Percentiles rank a stretch among this genome's conserved stretches.
Conservation (phyloP, 2,329 filamentous ascomycete species). For the Penicillium crustosum region DNA sequence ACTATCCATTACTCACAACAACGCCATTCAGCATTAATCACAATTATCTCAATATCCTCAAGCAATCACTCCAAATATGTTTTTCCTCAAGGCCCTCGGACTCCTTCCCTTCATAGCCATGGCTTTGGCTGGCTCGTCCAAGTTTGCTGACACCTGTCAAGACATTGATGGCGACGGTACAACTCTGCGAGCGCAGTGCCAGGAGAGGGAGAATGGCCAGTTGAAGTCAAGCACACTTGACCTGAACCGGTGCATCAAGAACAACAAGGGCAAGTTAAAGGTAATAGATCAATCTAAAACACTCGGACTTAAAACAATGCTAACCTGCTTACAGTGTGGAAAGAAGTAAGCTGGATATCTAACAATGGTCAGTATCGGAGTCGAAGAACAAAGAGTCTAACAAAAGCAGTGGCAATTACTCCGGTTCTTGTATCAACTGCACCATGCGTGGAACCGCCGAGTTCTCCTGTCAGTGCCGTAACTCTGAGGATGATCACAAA, state of each 20-base stretch:
- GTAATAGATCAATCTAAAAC: not conserved
- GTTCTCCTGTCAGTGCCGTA: not conserved
- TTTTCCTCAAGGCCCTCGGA: not conserved
- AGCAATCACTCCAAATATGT: too few relatives aligned
- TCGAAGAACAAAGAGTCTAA: not conserved
- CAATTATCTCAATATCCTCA: conserved; percentile 4
- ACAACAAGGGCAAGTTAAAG: conserved; percentile 17
- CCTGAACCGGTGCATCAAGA: conserved; percentile 22
- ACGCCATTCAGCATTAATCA: not conserved
- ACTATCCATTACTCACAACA: not conserved
- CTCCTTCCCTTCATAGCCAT: conserved; percentile 18
- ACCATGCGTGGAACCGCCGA: conserved; percentile 17
- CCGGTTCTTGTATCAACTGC: conserved; percentile 20
- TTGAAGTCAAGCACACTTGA: conserved; percentile 11
- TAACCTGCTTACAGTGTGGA: conserved; percentile 11
- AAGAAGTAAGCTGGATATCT: conserved; percentile 14
- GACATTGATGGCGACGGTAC: conserved; percentile 16
- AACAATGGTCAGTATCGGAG: not conserved
- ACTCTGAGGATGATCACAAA: too few relatives aligned
- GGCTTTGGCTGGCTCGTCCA: conserved; percentile 16
- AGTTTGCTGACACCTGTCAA: conserved; percentile 19
- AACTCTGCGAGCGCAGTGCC: conserved; percentile 15
- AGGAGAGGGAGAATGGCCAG: conserved; percentile 14
- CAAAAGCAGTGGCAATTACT: conserved; percentile 15
- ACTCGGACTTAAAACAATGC: not conserved